A percentile compares a stretch with the other conserved stretches of the same genome.
Conservation (phyloP, 495 filamentous ascomycete genomes). For the Chaetomium cochliodes region DNA sequence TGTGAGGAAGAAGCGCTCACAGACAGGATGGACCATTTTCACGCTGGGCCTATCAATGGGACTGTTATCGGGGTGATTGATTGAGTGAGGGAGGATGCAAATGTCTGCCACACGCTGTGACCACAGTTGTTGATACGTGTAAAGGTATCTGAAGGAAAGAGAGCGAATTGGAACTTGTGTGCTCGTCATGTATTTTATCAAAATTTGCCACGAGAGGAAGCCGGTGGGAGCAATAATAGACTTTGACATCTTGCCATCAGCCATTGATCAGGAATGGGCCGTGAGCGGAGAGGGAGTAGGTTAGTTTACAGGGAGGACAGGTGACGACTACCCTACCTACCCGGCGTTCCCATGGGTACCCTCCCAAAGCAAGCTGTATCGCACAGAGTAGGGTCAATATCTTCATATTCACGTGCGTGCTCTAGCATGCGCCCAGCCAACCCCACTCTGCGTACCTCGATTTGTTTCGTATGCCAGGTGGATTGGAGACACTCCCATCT, state of each 20-base stretch:
- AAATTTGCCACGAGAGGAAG: not conserved
- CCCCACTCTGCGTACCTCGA: not conserved
- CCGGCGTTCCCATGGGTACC: not conserved
- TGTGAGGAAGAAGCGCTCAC: conserved; percentile 7
- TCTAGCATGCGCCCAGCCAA: not conserved
- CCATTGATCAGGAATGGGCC: not conserved
- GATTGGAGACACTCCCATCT: conserved; percentile 2
- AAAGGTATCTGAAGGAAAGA: too few relatives aligned
- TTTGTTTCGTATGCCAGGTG: not conserved
- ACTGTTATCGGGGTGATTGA: conserved; percentile 20
- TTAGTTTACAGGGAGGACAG: too few relatives aligned
- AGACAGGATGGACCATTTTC: conserved; percentile 17
- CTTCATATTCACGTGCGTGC: not conserved
- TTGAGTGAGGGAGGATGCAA: conserved; percentile 3
- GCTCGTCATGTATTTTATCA: not conserved
- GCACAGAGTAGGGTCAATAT: not conserved
- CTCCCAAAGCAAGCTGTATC: not conserved
- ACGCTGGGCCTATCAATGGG: conserved; percentile 22
- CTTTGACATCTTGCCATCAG: not conserved
- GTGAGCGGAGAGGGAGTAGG: not conserved
- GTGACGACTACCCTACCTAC: not conserved
- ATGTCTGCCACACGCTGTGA: too few relatives aligned
- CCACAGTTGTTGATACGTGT: not conserved
- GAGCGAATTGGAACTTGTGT: not conserved
- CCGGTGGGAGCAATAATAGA: not conserved